Evolutionary conservation across 2,329 filamentous ascomycete species (phyloP).

Genomic region (Chaetomiaceae sp.): DNA sequence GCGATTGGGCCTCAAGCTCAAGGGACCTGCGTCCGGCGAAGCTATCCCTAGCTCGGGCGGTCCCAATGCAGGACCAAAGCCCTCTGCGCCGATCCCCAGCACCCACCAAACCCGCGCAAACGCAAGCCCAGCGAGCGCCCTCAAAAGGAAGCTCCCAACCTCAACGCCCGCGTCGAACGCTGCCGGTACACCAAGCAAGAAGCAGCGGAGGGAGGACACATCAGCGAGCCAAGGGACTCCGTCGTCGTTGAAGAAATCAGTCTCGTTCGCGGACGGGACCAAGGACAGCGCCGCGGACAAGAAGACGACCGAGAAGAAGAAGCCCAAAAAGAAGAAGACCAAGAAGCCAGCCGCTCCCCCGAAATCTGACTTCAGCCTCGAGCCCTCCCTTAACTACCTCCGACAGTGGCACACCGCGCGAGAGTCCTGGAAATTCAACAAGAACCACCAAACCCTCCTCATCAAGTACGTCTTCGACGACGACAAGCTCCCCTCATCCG

Average conservation of each 20-base stretch:
- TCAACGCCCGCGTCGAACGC: constrained; percentile 32
- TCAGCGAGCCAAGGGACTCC: constrained; percentile 20
- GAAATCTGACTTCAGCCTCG: constrained; percentile 40
- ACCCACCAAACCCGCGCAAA: constrained; percentile 18
- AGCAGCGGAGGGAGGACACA: constrained; percentile 27
- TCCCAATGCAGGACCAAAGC: constrained; percentile 20
- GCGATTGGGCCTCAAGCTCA: constrained; percentile 60
- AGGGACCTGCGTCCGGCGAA: constrained; percentile 38
- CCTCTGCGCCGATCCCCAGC: constrained; percentile 25
- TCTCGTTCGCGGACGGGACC: constrained; percentile 46
- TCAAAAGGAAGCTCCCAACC: constrained; percentile 45
- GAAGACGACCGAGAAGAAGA: constrained; percentile 28
- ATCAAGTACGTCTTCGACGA: constrained; percentile 77
- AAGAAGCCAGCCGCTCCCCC: constrained; percentile 30
- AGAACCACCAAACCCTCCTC: constrained; percentile 80
- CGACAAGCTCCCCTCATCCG: constrained; percentile 62
- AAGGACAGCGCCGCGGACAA: constrained; percentile 26
- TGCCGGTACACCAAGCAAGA: constrained; percentile 33
- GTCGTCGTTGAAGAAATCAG: constrained; percentile 39
- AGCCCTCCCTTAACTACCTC: constrained; percentile 71
- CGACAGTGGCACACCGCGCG: constrained; percentile 67
- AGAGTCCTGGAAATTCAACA: constrained; percentile 89
- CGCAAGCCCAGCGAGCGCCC: constrained; percentile 34
- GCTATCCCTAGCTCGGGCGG: constrained; percentile 26
- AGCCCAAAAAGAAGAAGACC: constrained; percentile 35